Conservation (phyloP, 208 protist species). For the Wallacemonas sp. region DNA sequence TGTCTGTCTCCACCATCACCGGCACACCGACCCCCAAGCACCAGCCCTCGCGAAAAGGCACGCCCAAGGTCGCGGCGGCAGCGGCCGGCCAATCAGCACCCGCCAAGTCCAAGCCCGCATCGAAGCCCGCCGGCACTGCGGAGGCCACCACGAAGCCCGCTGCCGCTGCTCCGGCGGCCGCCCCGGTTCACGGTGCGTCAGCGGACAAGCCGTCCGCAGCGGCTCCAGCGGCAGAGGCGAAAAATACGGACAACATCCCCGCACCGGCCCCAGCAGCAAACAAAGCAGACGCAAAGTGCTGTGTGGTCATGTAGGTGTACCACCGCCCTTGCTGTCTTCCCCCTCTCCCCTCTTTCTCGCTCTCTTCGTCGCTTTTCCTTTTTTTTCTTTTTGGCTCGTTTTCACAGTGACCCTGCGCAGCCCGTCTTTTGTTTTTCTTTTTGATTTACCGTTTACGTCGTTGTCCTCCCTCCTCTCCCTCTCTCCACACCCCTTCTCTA, state of each 20-base stretch:
- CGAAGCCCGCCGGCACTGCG: not conserved
- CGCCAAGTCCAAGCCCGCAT: not conserved
- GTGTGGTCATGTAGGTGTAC: constrained; percentile 27
- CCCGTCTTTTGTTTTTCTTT: not conserved
- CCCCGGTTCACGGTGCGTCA: not conserved
- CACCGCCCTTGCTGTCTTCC: not conserved
- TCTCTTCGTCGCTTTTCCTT: not conserved
- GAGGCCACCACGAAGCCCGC: not conserved
- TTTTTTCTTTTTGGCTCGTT: constrained; percentile 6
- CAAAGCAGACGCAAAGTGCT: constrained; percentile 28
- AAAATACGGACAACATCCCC: not conserved
- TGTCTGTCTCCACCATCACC: constrained; percentile 37
- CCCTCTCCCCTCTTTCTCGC: not conserved
- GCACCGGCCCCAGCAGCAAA: not conserved
- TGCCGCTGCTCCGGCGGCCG: not conserved
- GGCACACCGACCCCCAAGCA: constrained; percentile 17
- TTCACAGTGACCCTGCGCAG: not conserved
- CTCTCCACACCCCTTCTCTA: too few species aligned
- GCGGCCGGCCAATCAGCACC: not conserved
- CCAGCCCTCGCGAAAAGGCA: constrained; percentile 2
- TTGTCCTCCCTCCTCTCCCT: too few species aligned
- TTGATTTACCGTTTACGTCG: too few species aligned
- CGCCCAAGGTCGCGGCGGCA: not conserved
- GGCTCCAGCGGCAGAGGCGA: not conserved
- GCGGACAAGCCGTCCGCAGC: too few species aligned